phyloP scores from a whole-genome alignment of 208 protist species.

The Phytomonas francai region DNA sequence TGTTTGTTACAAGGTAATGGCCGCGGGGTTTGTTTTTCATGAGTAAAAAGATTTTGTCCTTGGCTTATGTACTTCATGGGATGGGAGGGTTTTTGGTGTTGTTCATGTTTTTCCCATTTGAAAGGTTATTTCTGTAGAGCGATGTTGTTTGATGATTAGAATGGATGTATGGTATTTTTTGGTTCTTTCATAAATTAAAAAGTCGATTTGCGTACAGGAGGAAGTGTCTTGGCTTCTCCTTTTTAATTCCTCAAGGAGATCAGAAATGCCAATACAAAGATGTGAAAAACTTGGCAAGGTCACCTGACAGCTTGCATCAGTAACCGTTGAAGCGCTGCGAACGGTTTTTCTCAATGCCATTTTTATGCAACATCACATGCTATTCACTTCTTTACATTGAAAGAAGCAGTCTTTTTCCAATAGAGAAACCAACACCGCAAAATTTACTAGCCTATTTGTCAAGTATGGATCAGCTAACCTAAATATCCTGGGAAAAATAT shows the following conservation, averaged over 20 bases:
- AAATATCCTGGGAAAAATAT: conserved; percentile 43
- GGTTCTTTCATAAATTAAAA: no score
- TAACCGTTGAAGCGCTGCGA: no score
- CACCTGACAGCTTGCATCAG: conserved; percentile 43
- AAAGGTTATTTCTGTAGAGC: no score
- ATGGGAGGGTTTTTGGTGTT: no score
- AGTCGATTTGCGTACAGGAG: conserved; percentile 13
- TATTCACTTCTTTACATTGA: conserved; percentile 17
- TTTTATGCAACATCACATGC: no score
- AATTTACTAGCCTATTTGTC: conserved; percentile 31
- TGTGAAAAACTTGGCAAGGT: conserved; percentile 41
- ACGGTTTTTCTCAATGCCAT: no score
- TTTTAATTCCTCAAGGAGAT: conserved; percentile 62
- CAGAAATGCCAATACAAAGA: conserved; percentile 46
- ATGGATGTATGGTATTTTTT: no score
- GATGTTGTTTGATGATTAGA: no score
- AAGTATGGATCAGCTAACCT: conserved; percentile 59
- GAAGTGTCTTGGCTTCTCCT: conserved; percentile 44
- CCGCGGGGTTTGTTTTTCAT: conserved; percentile 1
- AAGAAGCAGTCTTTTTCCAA: conserved; percentile 51
- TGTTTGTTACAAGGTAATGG: no score
- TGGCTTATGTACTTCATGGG: no score
- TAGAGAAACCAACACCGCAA: conserved; percentile 44
- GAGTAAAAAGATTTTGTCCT: neutral
- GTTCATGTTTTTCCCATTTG: no score